phyloP scores from a whole-genome alignment of 2,329 filamentous ascomycete genomes.

The Ilyonectria mors-panacis region DNA sequence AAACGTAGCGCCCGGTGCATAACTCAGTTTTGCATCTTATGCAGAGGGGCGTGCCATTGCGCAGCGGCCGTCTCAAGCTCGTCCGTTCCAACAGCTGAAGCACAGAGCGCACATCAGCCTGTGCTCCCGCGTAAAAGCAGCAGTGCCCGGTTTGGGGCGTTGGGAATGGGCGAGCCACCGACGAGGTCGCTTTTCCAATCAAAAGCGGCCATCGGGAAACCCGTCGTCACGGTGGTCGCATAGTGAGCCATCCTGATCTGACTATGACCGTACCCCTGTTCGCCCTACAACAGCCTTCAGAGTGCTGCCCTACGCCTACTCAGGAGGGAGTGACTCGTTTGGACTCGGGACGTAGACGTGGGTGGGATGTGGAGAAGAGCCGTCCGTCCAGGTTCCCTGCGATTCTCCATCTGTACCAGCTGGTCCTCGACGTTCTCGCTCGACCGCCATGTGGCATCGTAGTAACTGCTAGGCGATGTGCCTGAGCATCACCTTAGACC shows the following conservation, averaged over 20 bases:
- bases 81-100: conserved; percentile 6
- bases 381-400: conserved; percentile 10
- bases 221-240: conserved; percentile 39
- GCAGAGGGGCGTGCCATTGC: background rate
- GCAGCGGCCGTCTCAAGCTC: background rate
- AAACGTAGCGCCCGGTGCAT: conserved; percentile 2
- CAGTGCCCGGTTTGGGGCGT: conserved; percentile 21
- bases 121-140: conserved; percentile 24
- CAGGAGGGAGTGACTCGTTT: background rate
- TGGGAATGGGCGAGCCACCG: conserved; percentile 6
- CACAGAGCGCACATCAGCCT: conserved; percentile 19
- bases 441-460: conserved; percentile 45
- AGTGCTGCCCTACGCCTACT: background rate
- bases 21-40: background rate
- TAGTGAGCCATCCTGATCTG: conserved; percentile 47
- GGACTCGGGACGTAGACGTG: conserved; percentile 17
- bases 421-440: conserved; percentile 19
- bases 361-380: conserved; percentile 28
- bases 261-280: conserved; percentile 33
- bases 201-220: conserved; percentile 27
- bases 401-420: conserved; percentile 19
- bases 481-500: conserved; percentile 24
- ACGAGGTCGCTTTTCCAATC: conserved; percentile 37
- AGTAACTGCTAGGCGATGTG: conserved; percentile 24
- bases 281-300: background rate